Conservation (phyloP, 2,329 filamentous ascomycete species). For the Epichloe elymi region DNA sequence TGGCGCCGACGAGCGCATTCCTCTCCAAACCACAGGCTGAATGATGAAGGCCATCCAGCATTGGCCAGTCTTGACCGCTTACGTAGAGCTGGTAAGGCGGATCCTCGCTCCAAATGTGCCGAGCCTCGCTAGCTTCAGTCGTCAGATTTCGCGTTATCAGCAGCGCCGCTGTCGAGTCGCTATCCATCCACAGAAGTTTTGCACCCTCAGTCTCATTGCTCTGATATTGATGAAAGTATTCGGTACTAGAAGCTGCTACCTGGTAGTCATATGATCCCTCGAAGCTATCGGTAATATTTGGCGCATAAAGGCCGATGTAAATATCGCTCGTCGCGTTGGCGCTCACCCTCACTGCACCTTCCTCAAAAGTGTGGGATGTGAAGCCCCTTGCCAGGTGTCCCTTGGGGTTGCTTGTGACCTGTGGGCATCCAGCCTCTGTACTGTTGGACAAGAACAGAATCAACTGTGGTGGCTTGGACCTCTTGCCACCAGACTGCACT, state of each 20-base stretch:
- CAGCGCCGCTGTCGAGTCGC: conserved; percentile 65
- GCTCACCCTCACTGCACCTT: conserved; percentile 57
- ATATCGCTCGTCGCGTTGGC: conserved; percentile 52
- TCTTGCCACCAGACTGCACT: conserved; percentile 1
- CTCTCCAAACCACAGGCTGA: conserved; percentile 72
- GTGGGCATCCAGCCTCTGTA: conserved; percentile 17
- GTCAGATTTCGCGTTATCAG: conserved; percentile 68
- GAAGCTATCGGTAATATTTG: conserved; percentile 46
- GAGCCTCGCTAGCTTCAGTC: conserved; percentile 37
- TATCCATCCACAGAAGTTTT: conserved; percentile 69
- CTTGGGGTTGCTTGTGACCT: conserved; percentile 10
- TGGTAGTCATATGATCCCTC: conserved; percentile 64
- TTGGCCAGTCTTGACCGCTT: conserved; percentile 44
- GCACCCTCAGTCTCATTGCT: conserved; percentile 23
- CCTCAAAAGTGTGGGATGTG: conserved; percentile 32
- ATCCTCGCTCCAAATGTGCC: conserved; percentile 34
- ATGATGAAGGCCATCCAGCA: conserved; percentile 55
- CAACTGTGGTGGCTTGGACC: conserved; percentile 50
- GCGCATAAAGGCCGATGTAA: conserved; percentile 65
- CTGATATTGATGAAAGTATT: conserved; percentile 55
- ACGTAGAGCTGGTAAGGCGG: conserved; percentile 69
- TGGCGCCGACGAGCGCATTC: conserved; percentile 49
- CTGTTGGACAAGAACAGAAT: conserved; percentile 61
- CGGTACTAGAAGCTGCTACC: conserved; percentile 70
- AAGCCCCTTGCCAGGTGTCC: conserved; percentile 19